phyloP scores from a whole-genome alignment of 2,329 filamentous ascomycete species.

The Saccharata proteae region DNA sequence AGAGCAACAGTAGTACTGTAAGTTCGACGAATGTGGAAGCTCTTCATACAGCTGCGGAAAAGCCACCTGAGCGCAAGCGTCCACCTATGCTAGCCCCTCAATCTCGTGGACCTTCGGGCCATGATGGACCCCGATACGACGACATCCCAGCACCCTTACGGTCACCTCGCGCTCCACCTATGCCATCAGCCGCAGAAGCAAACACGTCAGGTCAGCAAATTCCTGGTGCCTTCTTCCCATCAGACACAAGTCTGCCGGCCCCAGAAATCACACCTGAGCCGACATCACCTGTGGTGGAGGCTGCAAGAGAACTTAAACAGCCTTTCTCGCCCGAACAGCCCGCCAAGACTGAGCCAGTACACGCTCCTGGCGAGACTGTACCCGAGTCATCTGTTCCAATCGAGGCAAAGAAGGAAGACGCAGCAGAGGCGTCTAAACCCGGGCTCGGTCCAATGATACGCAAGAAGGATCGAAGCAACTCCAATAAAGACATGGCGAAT shows the following conservation, averaged over 20 bases:
- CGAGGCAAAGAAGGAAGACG: conserved; percentile 34
- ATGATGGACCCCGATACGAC: conserved; percentile 5
- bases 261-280: neutral
- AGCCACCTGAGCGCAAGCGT: conserved; percentile 47
- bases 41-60: conserved; percentile 12
- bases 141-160: conserved; percentile 7
- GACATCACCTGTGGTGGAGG: neutral
- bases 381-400: conserved; percentile 6
- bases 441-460: conserved; percentile 88
- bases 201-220: conserved; percentile 3
- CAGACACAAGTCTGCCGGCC: neutral
- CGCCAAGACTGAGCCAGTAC: conserved; percentile 7
- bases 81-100: conserved; percentile 50
- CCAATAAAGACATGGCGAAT: conserved; percentile 60
- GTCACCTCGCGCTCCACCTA: conserved; percentile 7
- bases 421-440: conserved; percentile 43
- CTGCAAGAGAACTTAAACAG: conserved; percentile 3
- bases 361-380: conserved; percentile 2
- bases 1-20: conserved; percentile 22
- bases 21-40: conserved; percentile 19
- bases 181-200: neutral
- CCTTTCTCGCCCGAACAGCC: conserved; percentile 2
- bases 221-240: conserved; percentile 8
- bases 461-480: conserved; percentile 53
- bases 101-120: conserved; percentile 11